phyloP scores from a whole-genome alignment of 83 land plant genomes.

The Picea abies region DNA sequence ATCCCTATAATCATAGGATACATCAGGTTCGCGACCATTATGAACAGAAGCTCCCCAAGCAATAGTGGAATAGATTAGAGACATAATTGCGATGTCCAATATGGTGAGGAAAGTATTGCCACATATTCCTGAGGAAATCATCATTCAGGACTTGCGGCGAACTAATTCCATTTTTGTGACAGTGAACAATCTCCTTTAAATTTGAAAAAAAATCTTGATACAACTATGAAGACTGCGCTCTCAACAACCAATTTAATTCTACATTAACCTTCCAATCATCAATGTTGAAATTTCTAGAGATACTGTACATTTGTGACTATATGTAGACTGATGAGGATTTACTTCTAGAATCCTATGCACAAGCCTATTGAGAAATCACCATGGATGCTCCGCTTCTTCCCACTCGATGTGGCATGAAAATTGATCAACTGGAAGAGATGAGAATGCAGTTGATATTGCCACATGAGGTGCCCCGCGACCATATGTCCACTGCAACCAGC shows the following conservation, averaged over 20 bases:
- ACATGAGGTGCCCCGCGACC: too few species aligned
- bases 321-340: neutral
- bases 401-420: too few species aligned
- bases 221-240: neutral
- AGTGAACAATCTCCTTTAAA: conserved; percentile 66
- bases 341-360: neutral
- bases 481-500: too few species aligned
- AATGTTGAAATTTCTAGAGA: too few species aligned
- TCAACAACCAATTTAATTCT: neutral
- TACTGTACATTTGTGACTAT: neutral
- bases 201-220: too few species aligned
- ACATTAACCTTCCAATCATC: neutral
- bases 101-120: conserved; percentile 75
- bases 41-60: too few species aligned
- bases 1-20: too few species aligned
- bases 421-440: too few species aligned
- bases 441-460: too few species aligned
- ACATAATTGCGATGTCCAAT: conserved; percentile 56
- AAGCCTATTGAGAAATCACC: neutral
- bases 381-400: neutral
- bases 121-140: conserved; percentile 71
- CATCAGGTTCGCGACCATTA: too few species aligned
- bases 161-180: conserved; percentile 59
- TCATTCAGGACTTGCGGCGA: conserved; percentile 74
- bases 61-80: too few species aligned